phyloP scores from a whole-genome alignment of 2,329 filamentous ascomycete genomes.

The Nemania sp. region DNA sequence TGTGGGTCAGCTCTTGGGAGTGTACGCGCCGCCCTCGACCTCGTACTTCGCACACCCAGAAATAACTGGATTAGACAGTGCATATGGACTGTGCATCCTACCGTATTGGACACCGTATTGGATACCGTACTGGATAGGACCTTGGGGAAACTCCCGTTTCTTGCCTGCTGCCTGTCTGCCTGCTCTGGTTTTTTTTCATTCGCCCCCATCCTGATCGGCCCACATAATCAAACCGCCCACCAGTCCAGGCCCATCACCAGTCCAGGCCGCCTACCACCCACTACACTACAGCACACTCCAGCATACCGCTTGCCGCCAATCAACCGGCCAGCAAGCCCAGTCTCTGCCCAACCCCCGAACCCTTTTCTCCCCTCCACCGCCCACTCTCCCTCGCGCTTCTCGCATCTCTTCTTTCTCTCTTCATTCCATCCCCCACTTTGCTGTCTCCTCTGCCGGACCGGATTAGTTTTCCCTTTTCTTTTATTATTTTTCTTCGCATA shows the following conservation, averaged over 20 bases:
- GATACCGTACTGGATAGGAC: background rate
- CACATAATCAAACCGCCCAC: slow-evolving; percentile 20
- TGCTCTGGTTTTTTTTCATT: background rate
- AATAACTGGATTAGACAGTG: slow-evolving; percentile 7
- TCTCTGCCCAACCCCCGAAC: slow-evolving; percentile 34
- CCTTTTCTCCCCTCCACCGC: slow-evolving; percentile 33
- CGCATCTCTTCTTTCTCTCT: slow-evolving; percentile 28
- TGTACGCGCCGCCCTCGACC: background rate
- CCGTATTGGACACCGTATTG: background rate
- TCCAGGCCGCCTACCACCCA: slow-evolving; percentile 16
- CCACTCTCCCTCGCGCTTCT: slow-evolving; percentile 37
- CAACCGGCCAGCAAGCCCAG: slow-evolving; percentile 25
- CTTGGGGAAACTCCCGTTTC: slow-evolving; percentile 9
- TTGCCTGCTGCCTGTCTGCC: slow-evolving; percentile 1
- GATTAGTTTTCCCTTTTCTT: slow-evolving; percentile 20
- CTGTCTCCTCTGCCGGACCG: slow-evolving; percentile 28
- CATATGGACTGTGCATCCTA: background rate
- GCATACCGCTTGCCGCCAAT: slow-evolving; percentile 17
- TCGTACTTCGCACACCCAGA: no score
- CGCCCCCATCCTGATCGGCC: slow-evolving; percentile 14
- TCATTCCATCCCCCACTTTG: slow-evolving; percentile 22
- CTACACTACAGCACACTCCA: slow-evolving; percentile 10
- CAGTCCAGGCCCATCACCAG: slow-evolving; percentile 17
- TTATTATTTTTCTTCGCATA: slow-evolving; percentile 23
- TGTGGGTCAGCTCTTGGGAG: background rate